Base-by-base conservation (phyloP, 2,329 filamentous ascomycete genomes). In the Stagonosporopsis rhizophila region DNA sequence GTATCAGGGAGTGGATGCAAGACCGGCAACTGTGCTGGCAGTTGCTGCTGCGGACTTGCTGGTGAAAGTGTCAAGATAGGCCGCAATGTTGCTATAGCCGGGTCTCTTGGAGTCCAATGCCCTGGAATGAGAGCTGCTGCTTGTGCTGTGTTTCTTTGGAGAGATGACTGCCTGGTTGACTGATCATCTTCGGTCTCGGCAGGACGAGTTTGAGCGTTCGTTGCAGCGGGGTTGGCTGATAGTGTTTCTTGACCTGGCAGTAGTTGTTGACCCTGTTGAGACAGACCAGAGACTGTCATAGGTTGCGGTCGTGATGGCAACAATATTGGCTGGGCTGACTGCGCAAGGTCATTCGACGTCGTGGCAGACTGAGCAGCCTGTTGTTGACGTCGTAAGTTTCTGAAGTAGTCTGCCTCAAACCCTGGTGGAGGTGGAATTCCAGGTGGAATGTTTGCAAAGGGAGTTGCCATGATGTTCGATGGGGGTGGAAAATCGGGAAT, bases 381-480 rank as follows among this genome's bases (percentile, higher is more conserved):
- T 32, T 57, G 54, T 9, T 44, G 54, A 20, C 48, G 48, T 25
- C 23, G 44, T 40, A 53, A 19, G 4, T 39, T 22, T 27, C 49
- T 35, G 22, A 52, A 58, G 8, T 40, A 27, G 15, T 46, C 19
- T 3, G 19, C 20, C 12, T 38, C 35, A 17, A 56, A 56, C 22
- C 35, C 34, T 15, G 9, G 47, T 42, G 20, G 34, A 14, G n/a
- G 37, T 9, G 30, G n/a, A 32, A 32, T 6, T 11, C 28, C 12
- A 14, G 28, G 28, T 30, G 28, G 28, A 11, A 30, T 3, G 28
- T n/a, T n/a, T n/a, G n/a, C n/a, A n/a, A 25, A 25, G 8, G 23
- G 27, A 28, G 4, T 11, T 28, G 7, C 27, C 27, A 28, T 28
- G 27, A 28, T 28, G 11, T 28, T 28, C 8, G 8, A 28, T 9